phyloP scores from a whole-genome alignment of 306 rosid genomes.

The Cotoneaster glaucophyllus region DNA sequence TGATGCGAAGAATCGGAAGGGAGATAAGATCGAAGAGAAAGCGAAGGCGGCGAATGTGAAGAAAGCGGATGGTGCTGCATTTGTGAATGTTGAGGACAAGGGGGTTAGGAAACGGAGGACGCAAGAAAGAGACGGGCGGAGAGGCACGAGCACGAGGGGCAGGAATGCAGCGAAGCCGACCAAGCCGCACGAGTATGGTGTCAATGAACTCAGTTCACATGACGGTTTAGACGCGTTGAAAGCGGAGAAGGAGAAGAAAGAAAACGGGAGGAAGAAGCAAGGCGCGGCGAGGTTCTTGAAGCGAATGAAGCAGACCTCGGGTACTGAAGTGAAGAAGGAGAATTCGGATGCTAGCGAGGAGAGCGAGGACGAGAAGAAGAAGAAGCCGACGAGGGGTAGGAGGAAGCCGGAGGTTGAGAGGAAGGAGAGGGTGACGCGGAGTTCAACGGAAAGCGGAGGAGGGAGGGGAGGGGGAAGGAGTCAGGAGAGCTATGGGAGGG shows the following conservation, averaged over 20 bases:
- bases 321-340: conserved; percentile 3
- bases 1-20: conserved; percentile 5
- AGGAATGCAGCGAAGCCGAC: background rate
- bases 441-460: conserved; percentile 5
- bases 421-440: conserved; percentile 18
- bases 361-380: conserved; percentile 9
- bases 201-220: conserved; percentile 37
- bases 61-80: conserved; percentile 2
- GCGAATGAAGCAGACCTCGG: conserved; percentile 40
- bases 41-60: background rate
- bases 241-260: conserved; percentile 26
- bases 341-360: conserved; percentile 2
- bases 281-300: conserved; percentile 43
- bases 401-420: conserved; percentile 10
- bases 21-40: conserved; percentile 10
- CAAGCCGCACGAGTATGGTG: conserved; percentile 20
- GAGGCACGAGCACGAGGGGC: conserved; percentile 8
- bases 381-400: background rate
- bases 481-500: conserved; percentile 21
- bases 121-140: conserved; percentile 18
- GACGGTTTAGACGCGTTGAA: conserved; percentile 25
- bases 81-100: conserved; percentile 19
- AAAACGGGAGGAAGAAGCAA: conserved; percentile 27
- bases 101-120: conserved; percentile 22
- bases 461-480: conserved; percentile 7